Conservation (phyloP, 1,284 basidiomycete species). For the Cutaneotrichosporon dermatis region DNA sequence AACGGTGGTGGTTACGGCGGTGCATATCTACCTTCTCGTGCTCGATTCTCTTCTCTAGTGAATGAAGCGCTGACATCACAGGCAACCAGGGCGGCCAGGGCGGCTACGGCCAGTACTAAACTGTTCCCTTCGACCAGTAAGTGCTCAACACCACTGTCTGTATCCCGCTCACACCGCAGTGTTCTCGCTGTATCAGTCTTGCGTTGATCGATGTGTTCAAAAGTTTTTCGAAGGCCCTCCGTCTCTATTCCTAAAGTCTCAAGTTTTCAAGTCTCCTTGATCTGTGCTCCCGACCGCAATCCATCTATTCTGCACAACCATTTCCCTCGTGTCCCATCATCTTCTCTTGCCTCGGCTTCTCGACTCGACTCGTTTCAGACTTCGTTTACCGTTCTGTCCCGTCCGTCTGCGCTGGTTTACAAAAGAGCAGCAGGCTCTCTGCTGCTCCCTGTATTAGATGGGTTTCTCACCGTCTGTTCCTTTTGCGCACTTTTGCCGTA, state of each 20-base stretch:
- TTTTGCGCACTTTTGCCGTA: background rate
- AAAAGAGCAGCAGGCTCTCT: background rate
- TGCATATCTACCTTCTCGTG: conserved; percentile 4
- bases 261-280: conserved; percentile 4
- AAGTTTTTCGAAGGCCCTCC: background rate
- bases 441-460: conserved; percentile 4
- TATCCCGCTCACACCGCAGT: background rate
- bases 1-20: conserved; percentile 31
- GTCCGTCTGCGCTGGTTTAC: background rate
- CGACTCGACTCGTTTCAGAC: conserved; percentile 2
- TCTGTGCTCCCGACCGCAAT: conserved; percentile 7
- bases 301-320: conserved; percentile 1
- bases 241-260: background rate
- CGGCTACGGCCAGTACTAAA: conserved; percentile 39
- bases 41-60: too few species aligned
- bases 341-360: background rate
- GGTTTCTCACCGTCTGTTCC: background rate
- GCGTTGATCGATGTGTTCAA: conserved; percentile 8
- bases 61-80: conserved; percentile 11
- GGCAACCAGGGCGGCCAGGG: conserved; percentile 29
- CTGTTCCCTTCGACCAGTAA: conserved; percentile 8
- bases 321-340: background rate
- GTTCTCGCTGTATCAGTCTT: conserved; percentile 7
- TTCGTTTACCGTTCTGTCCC: conserved; percentile 1
- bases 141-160: background rate